These are phyloP conservation scores for Boletales sp. DNA, from an alignment of 768 basidiomycete species.

Conservation along the genomic window DNA sequence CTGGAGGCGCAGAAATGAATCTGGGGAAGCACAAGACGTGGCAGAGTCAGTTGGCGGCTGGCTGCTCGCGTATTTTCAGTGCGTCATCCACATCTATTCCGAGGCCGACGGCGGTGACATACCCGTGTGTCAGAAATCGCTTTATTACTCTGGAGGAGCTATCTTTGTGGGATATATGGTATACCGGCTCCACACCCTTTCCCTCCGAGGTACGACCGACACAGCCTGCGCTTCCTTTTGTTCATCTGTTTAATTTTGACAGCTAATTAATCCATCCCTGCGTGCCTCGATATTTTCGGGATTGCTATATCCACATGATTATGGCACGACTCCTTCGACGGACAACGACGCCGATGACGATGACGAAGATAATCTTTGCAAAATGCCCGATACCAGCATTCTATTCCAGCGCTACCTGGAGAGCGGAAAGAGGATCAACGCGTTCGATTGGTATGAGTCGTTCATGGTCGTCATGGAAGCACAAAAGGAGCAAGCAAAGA, in stretches of 20 bases:
- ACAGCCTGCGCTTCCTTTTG: not conserved
- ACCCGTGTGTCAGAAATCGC: slow-evolving; percentile 33
- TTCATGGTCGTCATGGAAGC: slow-evolving; percentile 66
- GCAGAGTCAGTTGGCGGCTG: slow-evolving; percentile 41
- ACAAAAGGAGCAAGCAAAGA: slow-evolving; percentile 34
- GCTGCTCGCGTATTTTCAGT: slow-evolving; percentile 52
- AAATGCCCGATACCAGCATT: slow-evolving; percentile 72
- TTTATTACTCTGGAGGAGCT: slow-evolving; percentile 46
- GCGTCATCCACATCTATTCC: slow-evolving; percentile 11
- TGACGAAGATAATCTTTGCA: slow-evolving; percentile 38
- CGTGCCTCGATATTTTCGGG: slow-evolving; percentile 60
- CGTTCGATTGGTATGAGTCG: slow-evolving; percentile 85
- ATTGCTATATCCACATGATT: slow-evolving; percentile 56
- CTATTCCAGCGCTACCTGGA: slow-evolving; percentile 75
- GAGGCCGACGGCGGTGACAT: not conserved
- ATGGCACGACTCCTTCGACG: slow-evolving; percentile 15
- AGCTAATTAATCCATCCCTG: slow-evolving; percentile 71
- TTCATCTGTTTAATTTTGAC: not conserved
- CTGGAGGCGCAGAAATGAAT: slow-evolving; percentile 16
- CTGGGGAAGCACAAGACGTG: slow-evolving; percentile 14
- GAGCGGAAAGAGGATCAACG: slow-evolving; percentile 78
- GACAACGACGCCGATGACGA: slow-evolving; percentile 14
- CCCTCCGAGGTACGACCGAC: slow-evolving; percentile 55
- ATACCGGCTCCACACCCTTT: slow-evolving; percentile 60
- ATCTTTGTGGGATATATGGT: slow-evolving; percentile 70